Conservation (phyloP, 345 rosid species). For the Corchorus capsularis region DNA sequence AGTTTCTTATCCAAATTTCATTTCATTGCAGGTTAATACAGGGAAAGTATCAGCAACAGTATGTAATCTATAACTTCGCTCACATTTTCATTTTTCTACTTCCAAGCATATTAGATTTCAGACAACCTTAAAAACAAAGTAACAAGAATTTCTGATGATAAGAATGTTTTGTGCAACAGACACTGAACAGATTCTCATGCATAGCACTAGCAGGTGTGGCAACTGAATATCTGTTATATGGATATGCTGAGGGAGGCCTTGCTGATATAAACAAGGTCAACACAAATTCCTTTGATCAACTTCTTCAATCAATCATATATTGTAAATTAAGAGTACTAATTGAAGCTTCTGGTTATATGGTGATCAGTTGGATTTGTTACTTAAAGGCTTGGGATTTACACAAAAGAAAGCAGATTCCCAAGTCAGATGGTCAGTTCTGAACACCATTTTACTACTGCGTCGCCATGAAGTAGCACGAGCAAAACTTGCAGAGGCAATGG, state of each 20-base stretch:
- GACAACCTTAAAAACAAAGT: not conserved
- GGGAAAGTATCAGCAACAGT: slow-evolving; percentile 81
- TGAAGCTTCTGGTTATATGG: not conserved
- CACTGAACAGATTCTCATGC: slow-evolving; percentile 85
- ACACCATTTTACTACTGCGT: slow-evolving; percentile 66
- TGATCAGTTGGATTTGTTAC: slow-evolving; percentile 63
- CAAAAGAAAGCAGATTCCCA: slow-evolving; percentile 90
- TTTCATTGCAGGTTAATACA: slow-evolving; percentile 58
- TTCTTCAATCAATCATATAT: not conserved
- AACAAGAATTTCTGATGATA: slow-evolving; percentile 14
- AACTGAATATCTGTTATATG: slow-evolving; percentile 75
- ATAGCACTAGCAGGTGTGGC: slow-evolving; percentile 88
- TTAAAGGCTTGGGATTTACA: slow-evolving; percentile 77
- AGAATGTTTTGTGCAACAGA: slow-evolving; percentile 39
- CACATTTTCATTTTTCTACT: not conserved
- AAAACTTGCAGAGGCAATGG: slow-evolving; percentile 76
- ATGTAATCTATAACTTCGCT: slow-evolving; percentile 31
- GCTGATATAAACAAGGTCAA: slow-evolving; percentile 79
- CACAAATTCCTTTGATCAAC: not conserved
- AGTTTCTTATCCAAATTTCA: slow-evolving; percentile 8
- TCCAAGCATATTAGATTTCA: not conserved
- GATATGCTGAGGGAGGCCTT: slow-evolving; percentile 86
- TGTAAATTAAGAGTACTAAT: not conserved
- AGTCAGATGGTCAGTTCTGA: slow-evolving; percentile 87
- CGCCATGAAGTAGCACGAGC: slow-evolving; percentile 68